These are phyloP conservation scores for Aspergillus pseudoterreus DNA, from an alignment of 2,329 filamentous ascomycete species.

Conservation along the genomic window DNA sequence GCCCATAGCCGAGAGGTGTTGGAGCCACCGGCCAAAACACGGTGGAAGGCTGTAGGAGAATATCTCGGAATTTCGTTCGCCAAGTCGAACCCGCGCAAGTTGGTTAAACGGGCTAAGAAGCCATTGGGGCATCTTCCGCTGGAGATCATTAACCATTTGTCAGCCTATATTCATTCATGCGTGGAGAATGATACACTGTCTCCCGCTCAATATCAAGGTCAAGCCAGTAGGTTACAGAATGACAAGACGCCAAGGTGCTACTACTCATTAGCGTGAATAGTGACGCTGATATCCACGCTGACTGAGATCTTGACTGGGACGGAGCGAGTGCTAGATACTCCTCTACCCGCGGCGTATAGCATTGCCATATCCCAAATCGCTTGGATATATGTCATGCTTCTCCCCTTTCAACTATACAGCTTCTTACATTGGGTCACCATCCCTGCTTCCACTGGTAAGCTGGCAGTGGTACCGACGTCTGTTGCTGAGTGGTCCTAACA, in stretches of 20 bases:
- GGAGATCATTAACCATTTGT: conserved; percentile 72
- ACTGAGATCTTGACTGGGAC: conserved; percentile 70
- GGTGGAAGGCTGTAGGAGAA: conserved; percentile 65
- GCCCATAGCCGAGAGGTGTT: conserved; percentile 45
- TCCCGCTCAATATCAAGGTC: conserved; percentile 34
- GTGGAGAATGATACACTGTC: conserved; percentile 42
- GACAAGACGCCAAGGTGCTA: neutral
- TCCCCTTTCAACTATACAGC: conserved; percentile 74
- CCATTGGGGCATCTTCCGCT: conserved; percentile 80
- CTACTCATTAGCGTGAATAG: conserved; percentile 20
- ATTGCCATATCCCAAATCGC: conserved; percentile 85
- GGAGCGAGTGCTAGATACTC: conserved; percentile 77
- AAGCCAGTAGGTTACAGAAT: conserved; percentile 28
- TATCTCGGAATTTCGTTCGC: conserved; percentile 75
- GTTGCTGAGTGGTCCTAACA: neutral
- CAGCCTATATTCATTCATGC: conserved; percentile 61
- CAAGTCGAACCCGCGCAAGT: conserved; percentile 72
- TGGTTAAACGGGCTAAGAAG: conserved; percentile 67
- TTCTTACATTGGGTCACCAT: conserved; percentile 70
- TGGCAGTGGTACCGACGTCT: neutral
- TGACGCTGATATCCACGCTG: conserved; percentile 60
- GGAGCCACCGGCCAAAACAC: conserved; percentile 41
- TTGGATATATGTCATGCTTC: conserved; percentile 74
- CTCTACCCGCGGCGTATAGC: conserved; percentile 75
- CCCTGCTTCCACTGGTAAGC: conserved; percentile 61